phyloP scores from a whole-genome alignment of 2,329 filamentous ascomycete species.

The Scedosporium aurantiacum region DNA sequence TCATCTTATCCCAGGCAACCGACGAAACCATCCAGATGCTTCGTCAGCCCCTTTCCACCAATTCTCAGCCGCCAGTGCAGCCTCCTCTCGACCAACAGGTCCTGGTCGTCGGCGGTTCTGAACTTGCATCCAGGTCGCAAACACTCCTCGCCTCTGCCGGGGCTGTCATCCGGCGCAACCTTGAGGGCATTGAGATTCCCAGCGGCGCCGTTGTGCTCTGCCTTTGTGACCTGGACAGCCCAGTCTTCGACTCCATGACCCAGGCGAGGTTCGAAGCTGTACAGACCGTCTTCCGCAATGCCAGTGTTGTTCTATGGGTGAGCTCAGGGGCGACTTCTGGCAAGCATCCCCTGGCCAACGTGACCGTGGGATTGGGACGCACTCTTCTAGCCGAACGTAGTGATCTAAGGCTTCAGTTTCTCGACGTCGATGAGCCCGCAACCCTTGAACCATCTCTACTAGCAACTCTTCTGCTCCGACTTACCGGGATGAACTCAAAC shows the following conservation, averaged over 20 bases:
- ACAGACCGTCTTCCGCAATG: not conserved
- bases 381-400: not conserved
- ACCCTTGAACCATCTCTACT: not conserved
- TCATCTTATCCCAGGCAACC: not conserved
- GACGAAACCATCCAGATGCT: slow-evolving; percentile 2
- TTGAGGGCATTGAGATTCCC: slow-evolving; percentile 2
- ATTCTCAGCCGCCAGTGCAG: too few species aligned
- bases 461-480: not conserved
- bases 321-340: not conserved
- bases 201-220: slow-evolving; percentile 13
- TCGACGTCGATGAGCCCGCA: too few species aligned
- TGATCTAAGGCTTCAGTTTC: not conserved
- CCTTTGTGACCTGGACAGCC: slow-evolving; percentile 1
- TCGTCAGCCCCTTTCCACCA: too few species aligned
- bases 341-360: not conserved
- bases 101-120: too few species aligned
- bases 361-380: not conserved
- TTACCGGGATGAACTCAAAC: not conserved
- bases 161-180: not conserved
- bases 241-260: not conserved
- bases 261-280: not conserved
- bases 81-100: too few species aligned
- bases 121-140: too few species aligned
- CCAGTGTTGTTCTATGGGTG: slow-evolving; percentile 1
- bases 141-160: too few species aligned